These are phyloP conservation scores for Epichloe amarillans DNA, from an alignment of 2,329 filamentous ascomycete genomes.

Conservation along the genomic window DNA sequence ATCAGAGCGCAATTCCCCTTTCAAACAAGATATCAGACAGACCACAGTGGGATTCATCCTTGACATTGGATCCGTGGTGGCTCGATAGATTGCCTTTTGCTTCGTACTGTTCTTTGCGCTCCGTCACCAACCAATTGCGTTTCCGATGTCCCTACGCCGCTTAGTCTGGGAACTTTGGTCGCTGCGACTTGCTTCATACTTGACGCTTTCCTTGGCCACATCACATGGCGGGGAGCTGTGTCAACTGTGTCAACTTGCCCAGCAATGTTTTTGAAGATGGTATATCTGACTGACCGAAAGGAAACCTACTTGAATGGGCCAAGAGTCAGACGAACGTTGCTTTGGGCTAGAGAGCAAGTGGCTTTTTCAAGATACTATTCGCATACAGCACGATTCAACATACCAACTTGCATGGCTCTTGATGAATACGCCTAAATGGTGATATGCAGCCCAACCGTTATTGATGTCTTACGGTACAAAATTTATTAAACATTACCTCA, in stretches of 20 bases:
- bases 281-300: neutral
- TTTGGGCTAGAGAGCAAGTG: too few species aligned
- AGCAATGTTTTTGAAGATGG: too few species aligned
- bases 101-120: neutral
- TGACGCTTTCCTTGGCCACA: neutral
- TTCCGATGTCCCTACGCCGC: neutral
- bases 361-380: too few species aligned
- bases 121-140: neutral
- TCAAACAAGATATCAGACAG: neutral
- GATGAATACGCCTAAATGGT: too few species aligned
- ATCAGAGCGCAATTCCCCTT: too few species aligned
- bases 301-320: neutral
- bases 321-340: too few species aligned
- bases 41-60: neutral
- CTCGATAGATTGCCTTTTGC: neutral
- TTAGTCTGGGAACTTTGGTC: slow-evolving; percentile 1
- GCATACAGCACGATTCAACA: too few species aligned
- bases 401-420: too few species aligned
- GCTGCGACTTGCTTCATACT: neutral
- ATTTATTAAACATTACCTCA: neutral
- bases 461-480: neutral
- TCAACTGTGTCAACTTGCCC: too few species aligned
- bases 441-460: too few species aligned
- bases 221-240: too few species aligned
- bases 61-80: neutral